A percentile compares a stretch with the other conserved stretches of the same genome.
Evolutionary conservation across 768 basidiomycete genomes (phyloP).

Genomic region (Podaxis sp.): DNA sequence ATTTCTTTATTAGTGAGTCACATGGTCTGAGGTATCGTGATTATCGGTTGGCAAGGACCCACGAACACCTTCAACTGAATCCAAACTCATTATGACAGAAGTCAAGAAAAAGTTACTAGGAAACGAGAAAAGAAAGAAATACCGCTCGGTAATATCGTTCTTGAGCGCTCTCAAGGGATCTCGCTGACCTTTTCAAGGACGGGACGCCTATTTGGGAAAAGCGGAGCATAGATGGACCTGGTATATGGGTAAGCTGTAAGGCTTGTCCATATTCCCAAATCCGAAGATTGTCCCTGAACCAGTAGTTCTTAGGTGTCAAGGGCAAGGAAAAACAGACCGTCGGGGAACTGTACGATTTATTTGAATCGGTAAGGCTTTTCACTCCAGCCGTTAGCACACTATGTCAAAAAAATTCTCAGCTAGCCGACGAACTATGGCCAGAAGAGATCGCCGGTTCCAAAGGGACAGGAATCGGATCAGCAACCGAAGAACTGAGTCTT

Average conservation of each 20-base stretch:
- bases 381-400: background rate
- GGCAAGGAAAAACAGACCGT: conserved; percentile 81
- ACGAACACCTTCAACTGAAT: background rate
- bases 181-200: conserved; percentile 42
- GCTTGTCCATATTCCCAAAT: conserved; percentile 4
- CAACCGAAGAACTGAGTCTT: conserved; percentile 44
- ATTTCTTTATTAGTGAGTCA: background rate
- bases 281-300: conserved; percentile 1
- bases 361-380: conserved; percentile 61
- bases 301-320: conserved; percentile 49
- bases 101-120: conserved; percentile 28
- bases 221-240: conserved; percentile 72
- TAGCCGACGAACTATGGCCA: conserved; percentile 76
- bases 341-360: conserved; percentile 75
- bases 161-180: background rate
- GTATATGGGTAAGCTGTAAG: conserved; percentile 81
- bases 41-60: background rate
- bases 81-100: conserved; percentile 23
- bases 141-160: conserved; percentile 43
- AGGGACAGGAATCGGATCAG: conserved; percentile 31
- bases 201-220: conserved; percentile 69
- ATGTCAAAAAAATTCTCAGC: conserved; percentile 35
- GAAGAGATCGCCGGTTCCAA: conserved; percentile 31
- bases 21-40: background rate
- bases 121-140: conserved; percentile 41